Evolutionary conservation across 225 moss, liverwort and hornwort species (phyloP).

Genomic region (Marchantia polymorpha): DNA sequence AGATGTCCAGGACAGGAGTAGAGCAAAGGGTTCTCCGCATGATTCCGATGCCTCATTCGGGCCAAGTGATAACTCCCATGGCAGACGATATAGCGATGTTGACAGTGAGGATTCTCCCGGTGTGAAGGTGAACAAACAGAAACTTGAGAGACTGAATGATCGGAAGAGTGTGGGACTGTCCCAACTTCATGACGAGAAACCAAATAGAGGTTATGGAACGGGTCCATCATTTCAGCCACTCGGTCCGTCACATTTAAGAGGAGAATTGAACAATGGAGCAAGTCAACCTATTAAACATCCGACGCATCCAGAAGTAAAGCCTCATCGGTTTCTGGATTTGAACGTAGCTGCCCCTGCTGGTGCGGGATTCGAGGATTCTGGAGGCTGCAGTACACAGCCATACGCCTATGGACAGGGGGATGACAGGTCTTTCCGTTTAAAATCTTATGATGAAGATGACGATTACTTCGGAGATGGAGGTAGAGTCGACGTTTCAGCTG

Average conservation of each 20-base stretch:
- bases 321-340: slow-evolving; percentile 76
- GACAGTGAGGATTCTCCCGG: slow-evolving; percentile 48
- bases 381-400: slow-evolving; percentile 30
- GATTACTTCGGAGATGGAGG: slow-evolving; percentile 61
- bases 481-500: slow-evolving; percentile 44
- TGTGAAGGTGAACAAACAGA: slow-evolving; percentile 36
- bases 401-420: slow-evolving; percentile 24
- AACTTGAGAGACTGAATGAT: slow-evolving; percentile 39
- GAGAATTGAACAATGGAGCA: slow-evolving; percentile 41
- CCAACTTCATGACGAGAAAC: slow-evolving; percentile 32
- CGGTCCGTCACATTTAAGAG: slow-evolving; percentile 28
- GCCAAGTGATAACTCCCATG: slow-evolving; percentile 48
- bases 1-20: slow-evolving; percentile 24
- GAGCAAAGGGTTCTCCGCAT: slow-evolving; percentile 31
- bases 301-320: slow-evolving; percentile 37
- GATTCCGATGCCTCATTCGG: slow-evolving; percentile 53
- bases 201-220: slow-evolving; percentile 25
- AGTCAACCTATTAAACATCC: slow-evolving; percentile 30
- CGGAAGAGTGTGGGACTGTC: slow-evolving; percentile 25
- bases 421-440: slow-evolving; percentile 41
- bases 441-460: slow-evolving; percentile 55
- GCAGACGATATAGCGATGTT: slow-evolving; percentile 44
- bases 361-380: slow-evolving; percentile 52
- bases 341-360: slow-evolving; percentile 68
- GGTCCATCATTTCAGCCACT: slow-evolving; percentile 28